Conservation (phyloP, 1,139 yeast species). For the Geotrichum aggregatum region DNA sequence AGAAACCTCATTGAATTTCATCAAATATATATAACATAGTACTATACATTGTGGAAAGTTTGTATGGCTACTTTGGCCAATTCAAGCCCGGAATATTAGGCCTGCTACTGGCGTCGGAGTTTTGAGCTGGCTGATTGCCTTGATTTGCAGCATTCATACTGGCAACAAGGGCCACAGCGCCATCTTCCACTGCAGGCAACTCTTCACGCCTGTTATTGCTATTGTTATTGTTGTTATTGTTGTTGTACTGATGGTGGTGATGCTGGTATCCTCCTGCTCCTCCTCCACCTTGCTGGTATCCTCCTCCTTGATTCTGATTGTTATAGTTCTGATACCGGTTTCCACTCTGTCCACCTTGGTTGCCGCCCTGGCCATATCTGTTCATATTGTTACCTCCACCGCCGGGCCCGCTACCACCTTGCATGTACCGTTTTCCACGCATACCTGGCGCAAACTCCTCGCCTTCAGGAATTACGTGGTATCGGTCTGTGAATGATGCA, state of each 20-base stretch:
- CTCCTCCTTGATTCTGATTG: neutral
- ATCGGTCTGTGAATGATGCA: constrained; percentile 74
- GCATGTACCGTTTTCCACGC: neutral
- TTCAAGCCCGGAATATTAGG: constrained; percentile 18
- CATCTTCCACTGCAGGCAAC: constrained; percentile 8
- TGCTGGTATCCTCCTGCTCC: neutral
- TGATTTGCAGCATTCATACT: neutral
- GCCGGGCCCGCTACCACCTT: neutral
- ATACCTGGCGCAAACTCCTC: constrained; percentile 7
- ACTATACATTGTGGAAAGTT: neutral
- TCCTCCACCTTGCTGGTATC: neutral
- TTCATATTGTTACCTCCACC: constrained; percentile 8
- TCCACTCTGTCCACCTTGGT: constrained; percentile 1
- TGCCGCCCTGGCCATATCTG: constrained; percentile 2
- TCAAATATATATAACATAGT: neutral
- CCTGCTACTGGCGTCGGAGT: neutral
- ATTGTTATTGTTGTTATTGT: too few species aligned
- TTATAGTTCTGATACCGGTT: constrained; percentile 2
- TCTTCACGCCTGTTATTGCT: neutral
- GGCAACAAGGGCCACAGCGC: constrained; percentile 1
- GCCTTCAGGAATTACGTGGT: constrained; percentile 32
- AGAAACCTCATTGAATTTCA: too few species aligned
- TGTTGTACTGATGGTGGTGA: neutral
- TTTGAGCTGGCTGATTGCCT: neutral
- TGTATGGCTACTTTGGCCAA: constrained; percentile 6